Evolutionary conservation across 306 rosid genomes (phyloP), one percentile per base, ranked within the genome.

Genomic region (Comarum palustre): DNA sequence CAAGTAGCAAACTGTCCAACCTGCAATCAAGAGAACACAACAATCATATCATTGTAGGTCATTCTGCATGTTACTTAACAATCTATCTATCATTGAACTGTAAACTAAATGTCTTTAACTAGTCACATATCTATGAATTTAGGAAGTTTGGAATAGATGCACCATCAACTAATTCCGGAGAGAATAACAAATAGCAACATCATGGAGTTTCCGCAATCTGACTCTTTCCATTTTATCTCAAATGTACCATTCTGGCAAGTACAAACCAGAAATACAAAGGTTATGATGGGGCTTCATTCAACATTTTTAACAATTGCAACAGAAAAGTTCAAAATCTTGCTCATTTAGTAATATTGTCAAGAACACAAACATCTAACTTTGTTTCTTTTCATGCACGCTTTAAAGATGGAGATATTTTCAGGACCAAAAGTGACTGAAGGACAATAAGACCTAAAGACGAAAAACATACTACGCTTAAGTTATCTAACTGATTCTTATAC

Each of bases 1-100:
- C 92, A 84, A 64, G 88, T 87, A 62, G 96, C 90, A 80, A 93
- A 93, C 64, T 86, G 85, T 48, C 85, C 87, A 78, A 93, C 90
- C 98, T 93, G 92, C 88, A 84, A 75, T 31, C 2, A 32, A 55
- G 76, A 50, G 48, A 67, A 67, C 57, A 65, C n/a, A n/a, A 51
- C 54, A 62, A 69, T 47, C 68, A 75, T 13, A 58, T 58, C 19
- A 71, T 27, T 54, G 20, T 38, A 55, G 66, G 71, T 62, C 66
- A 29, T 51, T 34, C 47, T 19, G 59, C 29, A 34, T 57, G 45
- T 29, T 68, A 77, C 65, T 58, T 42, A 72, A 48, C 27, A n/a
- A 71, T 34, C 62, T 47, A 38, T 36, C 75, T 36, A 12, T 19
- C 36, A 74, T 41, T 74, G 59, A 65, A 74, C 76, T 59, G 17